Evolutionary conservation across 2,329 filamentous ascomycete species (phyloP).

Genomic region (Blastomyces gilchristii): DNA sequence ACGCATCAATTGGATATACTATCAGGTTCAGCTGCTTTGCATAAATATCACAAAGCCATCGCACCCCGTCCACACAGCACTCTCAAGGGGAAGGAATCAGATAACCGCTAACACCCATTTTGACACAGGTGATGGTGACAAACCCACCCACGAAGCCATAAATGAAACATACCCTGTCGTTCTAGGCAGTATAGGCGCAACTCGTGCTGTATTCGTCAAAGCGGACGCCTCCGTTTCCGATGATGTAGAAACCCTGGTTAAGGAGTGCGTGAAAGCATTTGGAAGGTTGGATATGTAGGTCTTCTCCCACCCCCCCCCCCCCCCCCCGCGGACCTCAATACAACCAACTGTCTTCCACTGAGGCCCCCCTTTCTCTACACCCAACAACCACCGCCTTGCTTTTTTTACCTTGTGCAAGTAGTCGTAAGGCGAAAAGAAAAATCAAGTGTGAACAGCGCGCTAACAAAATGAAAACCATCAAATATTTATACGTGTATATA

Average conservation of each 20-base stretch:
- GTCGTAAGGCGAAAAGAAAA: neutral
- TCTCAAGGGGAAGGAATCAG: no score
- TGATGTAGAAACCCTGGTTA: conserved; percentile 31
- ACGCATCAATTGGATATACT: no score
- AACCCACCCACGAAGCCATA: conserved; percentile 13
- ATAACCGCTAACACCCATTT: neutral
- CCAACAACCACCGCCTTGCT: neutral
- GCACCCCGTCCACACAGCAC: no score
- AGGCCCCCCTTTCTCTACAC: neutral
- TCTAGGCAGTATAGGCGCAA: conserved; percentile 23
- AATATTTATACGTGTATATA: conserved; percentile 14
- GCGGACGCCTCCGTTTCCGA: conserved; percentile 34
- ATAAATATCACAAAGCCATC: no score
- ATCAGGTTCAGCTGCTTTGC: no score
- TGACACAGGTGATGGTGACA: neutral
- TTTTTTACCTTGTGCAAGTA: neutral
- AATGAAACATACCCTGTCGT: conserved; percentile 14
- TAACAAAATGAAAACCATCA: neutral
- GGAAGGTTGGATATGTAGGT: conserved; percentile 38
- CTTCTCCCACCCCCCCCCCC: no score
- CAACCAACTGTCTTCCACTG: no score
- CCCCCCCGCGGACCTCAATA: neutral
- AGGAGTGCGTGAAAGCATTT: conserved; percentile 26
- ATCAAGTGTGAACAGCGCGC: neutral
- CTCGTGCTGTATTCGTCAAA: conserved; percentile 32